These are phyloP conservation scores for Leucocoprinus gongylophorus DNA, from an alignment of 1,284 basidiomycete genomes.

Conservation along the genomic window DNA sequence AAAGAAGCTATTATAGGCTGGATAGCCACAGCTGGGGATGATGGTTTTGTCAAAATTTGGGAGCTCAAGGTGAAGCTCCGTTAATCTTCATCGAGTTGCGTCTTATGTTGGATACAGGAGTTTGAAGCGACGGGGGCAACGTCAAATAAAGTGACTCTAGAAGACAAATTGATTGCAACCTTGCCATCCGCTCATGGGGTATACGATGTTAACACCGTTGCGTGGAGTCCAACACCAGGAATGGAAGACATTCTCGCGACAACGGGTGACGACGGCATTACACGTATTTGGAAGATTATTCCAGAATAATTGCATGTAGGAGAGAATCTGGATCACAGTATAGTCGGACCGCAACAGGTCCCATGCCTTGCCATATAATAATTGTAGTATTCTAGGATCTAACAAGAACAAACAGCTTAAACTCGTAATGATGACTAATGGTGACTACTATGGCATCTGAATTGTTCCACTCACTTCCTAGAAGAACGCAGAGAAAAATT, in stretches of 20 bases:
- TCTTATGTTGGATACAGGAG: background rate
- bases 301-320: background rate
- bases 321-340: background rate
- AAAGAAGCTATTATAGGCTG: constrained; percentile 51
- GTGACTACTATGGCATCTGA: constrained; percentile 7
- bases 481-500: background rate
- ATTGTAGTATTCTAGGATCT: background rate
- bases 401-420: no score
- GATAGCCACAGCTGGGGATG: constrained; percentile 69
- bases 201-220: constrained; percentile 70
- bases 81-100: background rate
- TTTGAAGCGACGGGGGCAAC: background rate
- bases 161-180: constrained; percentile 43
- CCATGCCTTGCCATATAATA: background rate
- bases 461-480: constrained; percentile 2
- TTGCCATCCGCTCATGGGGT: constrained; percentile 62
- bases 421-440: no score
- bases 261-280: constrained; percentile 71
- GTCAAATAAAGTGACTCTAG: constrained; percentile 17
- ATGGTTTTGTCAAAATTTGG: constrained; percentile 73
- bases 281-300: constrained; percentile 55
- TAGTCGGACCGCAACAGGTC: background rate
- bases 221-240: constrained; percentile 66
- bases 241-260: constrained; percentile 64
- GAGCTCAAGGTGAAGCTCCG: constrained; percentile 49